Percentiles rank a stretch among this genome's conserved stretches.
Conservation (phyloP, 2,329 filamentous ascomycete species). For the Aspergillus texensis region DNA sequence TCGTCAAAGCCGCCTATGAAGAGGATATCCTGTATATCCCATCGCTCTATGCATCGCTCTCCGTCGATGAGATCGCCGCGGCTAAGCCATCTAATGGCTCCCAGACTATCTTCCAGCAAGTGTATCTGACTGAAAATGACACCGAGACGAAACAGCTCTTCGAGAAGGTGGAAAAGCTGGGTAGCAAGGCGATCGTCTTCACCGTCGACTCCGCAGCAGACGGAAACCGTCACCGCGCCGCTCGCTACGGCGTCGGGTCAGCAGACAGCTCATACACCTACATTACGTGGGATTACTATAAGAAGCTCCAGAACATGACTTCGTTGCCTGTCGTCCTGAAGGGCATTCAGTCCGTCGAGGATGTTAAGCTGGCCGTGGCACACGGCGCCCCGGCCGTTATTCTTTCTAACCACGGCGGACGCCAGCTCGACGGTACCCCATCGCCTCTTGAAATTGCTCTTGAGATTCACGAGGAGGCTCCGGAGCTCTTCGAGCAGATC, state of each 20-base stretch:
- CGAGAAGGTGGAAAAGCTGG: constrained; percentile 63
- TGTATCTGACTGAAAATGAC: constrained; percentile 12
- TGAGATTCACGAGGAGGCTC: constrained; percentile 53
- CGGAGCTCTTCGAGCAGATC: constrained; percentile 50
- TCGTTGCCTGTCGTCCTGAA: constrained; percentile 19
- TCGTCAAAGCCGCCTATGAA: constrained; percentile 8
- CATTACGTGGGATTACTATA: constrained; percentile 13
- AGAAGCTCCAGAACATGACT: constrained; percentile 11
- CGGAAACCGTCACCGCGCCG: constrained; percentile 64
- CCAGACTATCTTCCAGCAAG: constrained; percentile 14
- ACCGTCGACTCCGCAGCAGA: constrained; percentile 89
- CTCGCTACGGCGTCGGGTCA: constrained; percentile 10
- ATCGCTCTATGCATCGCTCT: constrained; percentile 8
- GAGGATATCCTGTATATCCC: constrained; percentile 15
- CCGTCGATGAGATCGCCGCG: constrained; percentile 14
- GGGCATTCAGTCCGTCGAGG: constrained; percentile 21
- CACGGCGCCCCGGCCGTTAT: constrained; percentile 48
- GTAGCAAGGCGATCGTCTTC: constrained; percentile 79
- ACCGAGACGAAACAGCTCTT: constrained; percentile 12
- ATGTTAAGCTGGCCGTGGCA: constrained; percentile 21
- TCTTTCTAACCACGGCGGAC: constrained; percentile 58
- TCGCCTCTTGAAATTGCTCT: constrained; percentile 52
- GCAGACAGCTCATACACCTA: constrained; percentile 7
- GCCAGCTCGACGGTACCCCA: constrained; percentile 52
- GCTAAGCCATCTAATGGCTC: constrained; percentile 11